These are phyloP conservation scores for Basidiobolus meristosporus DNA, from an alignment of 371 early-diverging fungal species.

Conservation along the genomic window DNA sequence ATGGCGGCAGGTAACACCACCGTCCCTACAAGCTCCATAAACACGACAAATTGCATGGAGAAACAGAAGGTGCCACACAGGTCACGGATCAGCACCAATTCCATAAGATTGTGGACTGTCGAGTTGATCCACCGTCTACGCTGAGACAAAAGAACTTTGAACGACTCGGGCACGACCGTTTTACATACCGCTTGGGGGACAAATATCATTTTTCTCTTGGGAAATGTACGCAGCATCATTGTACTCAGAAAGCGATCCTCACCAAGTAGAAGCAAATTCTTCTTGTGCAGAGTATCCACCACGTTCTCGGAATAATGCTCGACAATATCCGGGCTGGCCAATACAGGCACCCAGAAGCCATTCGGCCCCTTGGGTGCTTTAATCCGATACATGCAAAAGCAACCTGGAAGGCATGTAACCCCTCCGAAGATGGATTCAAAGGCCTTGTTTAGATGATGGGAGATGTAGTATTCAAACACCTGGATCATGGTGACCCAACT, in stretches of 20 bases:
- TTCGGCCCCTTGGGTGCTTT: slow-evolving; percentile 57
- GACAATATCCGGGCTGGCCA: slow-evolving; percentile 84
- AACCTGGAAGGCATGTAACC: slow-evolving; percentile 93
- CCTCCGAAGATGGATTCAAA: slow-evolving; percentile 95
- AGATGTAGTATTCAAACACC: slow-evolving; percentile 92
- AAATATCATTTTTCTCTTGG: slow-evolving; percentile 92
- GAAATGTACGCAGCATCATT: slow-evolving; percentile 91
- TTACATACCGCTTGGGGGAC: slow-evolving; percentile 93
- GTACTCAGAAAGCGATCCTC: too few species aligned
- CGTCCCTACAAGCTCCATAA: slow-evolving; percentile 95
- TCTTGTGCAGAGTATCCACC: too few species aligned
- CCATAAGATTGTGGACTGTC: slow-evolving; percentile 94
- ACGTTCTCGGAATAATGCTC: too few species aligned
- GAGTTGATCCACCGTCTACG: slow-evolving; percentile 99
- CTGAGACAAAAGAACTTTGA: slow-evolving; percentile 88
- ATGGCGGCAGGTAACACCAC: slow-evolving; percentile 96
- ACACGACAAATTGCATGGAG: slow-evolving; percentile 97
- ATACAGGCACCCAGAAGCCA: slow-evolving; percentile 70
- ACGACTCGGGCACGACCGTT: slow-evolving; percentile 93
- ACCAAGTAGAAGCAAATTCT: too few species aligned
- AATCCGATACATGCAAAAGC: slow-evolving; percentile 92
- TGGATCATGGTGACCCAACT: slow-evolving; percentile 86
- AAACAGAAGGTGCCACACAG: slow-evolving; percentile 98
- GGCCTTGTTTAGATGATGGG: slow-evolving; percentile 81
- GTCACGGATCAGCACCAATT: slow-evolving; percentile 84